phyloP scores from a whole-genome alignment of 768 basidiomycete genomes.

The Boletellus emodensis region DNA sequence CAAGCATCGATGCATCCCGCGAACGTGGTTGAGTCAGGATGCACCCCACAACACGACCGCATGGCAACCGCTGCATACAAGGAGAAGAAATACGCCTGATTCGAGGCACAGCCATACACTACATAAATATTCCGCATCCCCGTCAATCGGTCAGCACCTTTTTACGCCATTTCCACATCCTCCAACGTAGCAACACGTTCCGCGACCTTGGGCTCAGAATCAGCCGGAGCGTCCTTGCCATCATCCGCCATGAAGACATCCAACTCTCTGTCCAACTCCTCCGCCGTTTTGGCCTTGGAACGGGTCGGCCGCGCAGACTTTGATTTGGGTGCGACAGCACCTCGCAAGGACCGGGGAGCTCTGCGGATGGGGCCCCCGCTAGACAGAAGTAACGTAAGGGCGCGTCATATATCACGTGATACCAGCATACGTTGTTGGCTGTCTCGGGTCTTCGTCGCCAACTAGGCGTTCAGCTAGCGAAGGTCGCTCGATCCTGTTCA shows the following conservation, averaged over 20 bases:
- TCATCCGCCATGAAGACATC: constrained; percentile 81
- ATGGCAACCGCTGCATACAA: no score
- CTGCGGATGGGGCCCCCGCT: constrained; percentile 46
- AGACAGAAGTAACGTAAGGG: background rate
- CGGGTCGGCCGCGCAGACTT: constrained; percentile 25
- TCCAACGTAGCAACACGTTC: constrained; percentile 21
- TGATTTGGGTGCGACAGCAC: constrained; percentile 10
- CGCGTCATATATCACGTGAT: background rate
- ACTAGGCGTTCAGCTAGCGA: constrained; percentile 65
- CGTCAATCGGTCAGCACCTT: background rate
- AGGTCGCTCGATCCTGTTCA: constrained; percentile 73
- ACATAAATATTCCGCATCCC: constrained; percentile 14
- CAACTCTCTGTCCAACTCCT: constrained; percentile 83
- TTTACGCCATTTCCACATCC: constrained; percentile 55
- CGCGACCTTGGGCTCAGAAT: constrained; percentile 14
- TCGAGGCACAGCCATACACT: constrained; percentile 13
- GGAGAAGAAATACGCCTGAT: no score
- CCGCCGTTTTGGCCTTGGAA: constrained; percentile 67
- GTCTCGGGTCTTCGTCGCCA: constrained; percentile 36
- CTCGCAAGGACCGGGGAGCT: constrained; percentile 24
- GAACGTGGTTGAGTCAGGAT: no score
- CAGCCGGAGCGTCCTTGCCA: constrained; percentile 19
- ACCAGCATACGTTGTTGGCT: constrained; percentile 6
- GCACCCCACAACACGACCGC: no score
- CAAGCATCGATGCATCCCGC: constrained; percentile 24